phyloP scores from a whole-genome alignment of 331 rosid genomes.

The Pyrus hybrid region DNA sequence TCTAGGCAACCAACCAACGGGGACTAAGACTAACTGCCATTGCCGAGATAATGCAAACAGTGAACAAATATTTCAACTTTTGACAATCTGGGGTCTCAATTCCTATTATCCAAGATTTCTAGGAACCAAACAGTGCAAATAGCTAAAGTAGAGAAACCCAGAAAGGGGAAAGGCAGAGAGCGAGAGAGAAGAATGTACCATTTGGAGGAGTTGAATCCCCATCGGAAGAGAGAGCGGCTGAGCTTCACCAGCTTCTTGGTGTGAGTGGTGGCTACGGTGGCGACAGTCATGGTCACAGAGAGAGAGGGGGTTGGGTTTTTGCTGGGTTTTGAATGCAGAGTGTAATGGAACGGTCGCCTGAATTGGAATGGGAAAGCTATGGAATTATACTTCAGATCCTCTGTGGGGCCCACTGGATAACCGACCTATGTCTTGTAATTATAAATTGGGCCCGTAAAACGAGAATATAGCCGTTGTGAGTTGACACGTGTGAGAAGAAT shows the following conservation, averaged over 20 bases:
- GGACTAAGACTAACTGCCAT: neutral
- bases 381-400: neutral
- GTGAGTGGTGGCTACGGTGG: conserved; percentile 29
- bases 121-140: neutral
- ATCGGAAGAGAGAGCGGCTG: conserved; percentile 35
- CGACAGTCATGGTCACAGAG: conserved; percentile 32
- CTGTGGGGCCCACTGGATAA: neutral
- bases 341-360: conserved; percentile 15
- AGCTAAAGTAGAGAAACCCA: neutral
- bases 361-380: conserved; percentile 4
- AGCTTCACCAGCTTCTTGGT: conserved; percentile 40
- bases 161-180: neutral
- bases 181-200: conserved; percentile 22
- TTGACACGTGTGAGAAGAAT: neutral
- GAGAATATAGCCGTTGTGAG: conserved; percentile 19
- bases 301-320: neutral
- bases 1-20: neutral
- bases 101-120: neutral
- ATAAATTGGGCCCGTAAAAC: neutral
- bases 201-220: conserved; percentile 47
- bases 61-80: neutral
- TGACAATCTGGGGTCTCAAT: neutral
- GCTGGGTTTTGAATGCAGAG: neutral
- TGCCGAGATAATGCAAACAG: neutral
- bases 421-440: neutral